Base-by-base conservation (phyloP, 495 filamentous ascomycete species). In the Daldinia childiae region DNA sequence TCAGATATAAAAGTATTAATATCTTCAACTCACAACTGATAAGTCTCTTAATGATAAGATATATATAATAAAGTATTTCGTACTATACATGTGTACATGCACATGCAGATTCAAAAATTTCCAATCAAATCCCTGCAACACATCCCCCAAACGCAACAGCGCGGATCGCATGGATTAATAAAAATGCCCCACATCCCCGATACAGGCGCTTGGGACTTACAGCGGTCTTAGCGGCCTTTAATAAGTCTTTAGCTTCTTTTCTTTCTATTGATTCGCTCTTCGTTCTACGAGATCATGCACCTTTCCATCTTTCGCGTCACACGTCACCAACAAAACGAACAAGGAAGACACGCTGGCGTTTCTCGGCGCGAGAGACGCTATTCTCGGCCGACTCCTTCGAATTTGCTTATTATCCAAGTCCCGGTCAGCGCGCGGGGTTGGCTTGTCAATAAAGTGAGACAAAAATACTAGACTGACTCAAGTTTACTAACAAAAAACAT, bases 101-200 rank as follows among this genome's bases (percentile, higher is more conserved):
- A 54, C 4, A 29, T 15, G 50, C 26, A 30, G 50, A 54, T 57
- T 38, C 29, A 32, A 19, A 19, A 36, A 15, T 21, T 57, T 19
- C 54, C 54, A 32, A 32, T 34, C 27, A 36, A 54, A 73, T 73
- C 71, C 71, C 71, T 73, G 71, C 71, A 30, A 66, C 71, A 68
- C 71, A 73, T 73, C 71, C 71, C 66, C 71, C 71, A 66, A 71
- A 72, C 57, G 63, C 52, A 59, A 24, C 55, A 67, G 58, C 58
- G 71, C 62, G 67, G 71, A 69, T 73, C 71, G 12, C 56, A 65
- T 36, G 54, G 30, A 34, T 29, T 30, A 54, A 30, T 30, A 54
- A 30, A 32, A 56, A 32, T 1, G 66, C 21, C 43, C 66, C 58
- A 68, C 60, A 64, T 36, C 50, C 64, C 61, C 71, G 57, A 73